Percentiles rank a stretch among this genome's conserved stretches.
Evolutionary conservation across 1,284 basidiomycete species (phyloP).

Genomic region (Boletus mariae): DNA sequence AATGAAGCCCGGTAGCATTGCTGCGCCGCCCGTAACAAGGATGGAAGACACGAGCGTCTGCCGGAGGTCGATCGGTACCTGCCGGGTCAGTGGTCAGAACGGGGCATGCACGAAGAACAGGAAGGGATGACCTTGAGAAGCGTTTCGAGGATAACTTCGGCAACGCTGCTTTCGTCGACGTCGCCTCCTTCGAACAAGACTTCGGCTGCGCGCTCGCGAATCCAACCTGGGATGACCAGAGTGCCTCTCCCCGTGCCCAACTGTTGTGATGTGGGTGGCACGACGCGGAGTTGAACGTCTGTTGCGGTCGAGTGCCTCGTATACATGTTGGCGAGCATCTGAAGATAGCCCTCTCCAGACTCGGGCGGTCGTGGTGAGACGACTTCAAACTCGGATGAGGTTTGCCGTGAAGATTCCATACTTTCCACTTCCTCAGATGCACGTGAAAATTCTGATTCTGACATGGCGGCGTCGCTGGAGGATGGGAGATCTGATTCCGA

Average conservation of each 20-base stretch:
- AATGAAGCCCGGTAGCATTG: constrained; percentile 90
- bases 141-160: constrained; percentile 75
- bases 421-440: constrained; percentile 50
- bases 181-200: constrained; percentile 89
- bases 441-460: constrained; percentile 64
- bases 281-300: constrained; percentile 61
- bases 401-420: constrained; percentile 44
- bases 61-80: constrained; percentile 89
- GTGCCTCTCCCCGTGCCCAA: constrained; percentile 72
- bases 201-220: constrained; percentile 88
- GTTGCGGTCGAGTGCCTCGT: constrained; percentile 71
- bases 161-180: constrained; percentile 77
- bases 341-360: constrained; percentile 49
- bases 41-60: constrained; percentile 78
- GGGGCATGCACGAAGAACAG: neutral
- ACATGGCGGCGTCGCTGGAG: constrained; percentile 50
- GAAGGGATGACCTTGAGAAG: constrained; percentile 62
- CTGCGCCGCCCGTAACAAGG: constrained; percentile 83
- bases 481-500: constrained; percentile 55
- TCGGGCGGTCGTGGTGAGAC: constrained; percentile 36
- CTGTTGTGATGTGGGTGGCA: constrained; percentile 61
- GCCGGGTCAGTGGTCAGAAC: constrained; percentile 2
- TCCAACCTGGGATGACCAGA: constrained; percentile 89
- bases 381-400: constrained; percentile 59
- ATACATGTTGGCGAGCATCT: constrained; percentile 66